These are phyloP conservation scores for Penicillium sp. DNA, from an alignment of 2,329 filamentous ascomycete species.

Conservation along the genomic window DNA sequence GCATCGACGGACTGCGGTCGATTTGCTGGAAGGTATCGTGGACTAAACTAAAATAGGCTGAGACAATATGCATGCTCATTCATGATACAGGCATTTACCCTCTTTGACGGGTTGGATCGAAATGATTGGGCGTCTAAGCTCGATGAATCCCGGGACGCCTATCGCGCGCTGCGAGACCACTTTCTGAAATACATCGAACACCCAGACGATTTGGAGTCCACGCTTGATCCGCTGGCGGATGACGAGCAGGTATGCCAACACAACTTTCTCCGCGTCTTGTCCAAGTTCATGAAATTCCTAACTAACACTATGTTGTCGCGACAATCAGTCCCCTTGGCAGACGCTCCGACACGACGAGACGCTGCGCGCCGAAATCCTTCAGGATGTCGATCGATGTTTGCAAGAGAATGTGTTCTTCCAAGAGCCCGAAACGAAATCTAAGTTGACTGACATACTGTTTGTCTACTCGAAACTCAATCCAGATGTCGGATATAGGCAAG, in stretches of 20 bases:
- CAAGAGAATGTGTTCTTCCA: slow-evolving; percentile 91
- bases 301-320: slow-evolving; percentile 22
- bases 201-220: slow-evolving; percentile 71
- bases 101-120: slow-evolving; percentile 65
- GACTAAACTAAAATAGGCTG: not conserved
- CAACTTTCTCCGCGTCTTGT: not conserved
- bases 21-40: slow-evolving; percentile 79
- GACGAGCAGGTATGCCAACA: slow-evolving; percentile 59
- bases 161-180: slow-evolving; percentile 66
- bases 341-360: slow-evolving; percentile 79
- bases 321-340: slow-evolving; percentile 79
- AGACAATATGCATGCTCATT: slow-evolving; percentile 20
- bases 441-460: slow-evolving; percentile 85
- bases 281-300: slow-evolving; percentile 13
- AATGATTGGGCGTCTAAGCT: slow-evolving; percentile 67
- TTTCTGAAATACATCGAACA: slow-evolving; percentile 80
- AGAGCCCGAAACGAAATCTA: slow-evolving; percentile 68
- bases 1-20: slow-evolving; percentile 71
- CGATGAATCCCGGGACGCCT: slow-evolving; percentile 67
- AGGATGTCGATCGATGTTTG: slow-evolving; percentile 87
- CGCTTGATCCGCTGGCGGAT: slow-evolving; percentile 79
- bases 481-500: slow-evolving; percentile 86
- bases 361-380: slow-evolving; percentile 80
- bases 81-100: slow-evolving; percentile 64
- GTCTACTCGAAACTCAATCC: slow-evolving; percentile 92